Evolutionary conservation across 805 yeast genomes (phyloP).

Genomic region (Monosporozyma unispora): DNA sequence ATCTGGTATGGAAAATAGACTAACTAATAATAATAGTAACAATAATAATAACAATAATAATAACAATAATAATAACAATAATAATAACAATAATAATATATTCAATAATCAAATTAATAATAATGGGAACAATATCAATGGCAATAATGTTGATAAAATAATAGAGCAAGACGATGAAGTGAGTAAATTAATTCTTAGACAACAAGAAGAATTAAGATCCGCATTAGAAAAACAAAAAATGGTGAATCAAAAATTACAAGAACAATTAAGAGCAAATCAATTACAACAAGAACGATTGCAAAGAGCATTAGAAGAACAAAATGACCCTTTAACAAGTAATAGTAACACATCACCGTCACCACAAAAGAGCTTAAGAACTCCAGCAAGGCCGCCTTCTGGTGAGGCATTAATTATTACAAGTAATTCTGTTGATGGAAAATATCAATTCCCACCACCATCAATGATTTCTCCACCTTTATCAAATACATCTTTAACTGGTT

Average conservation of each 20-base stretch:
- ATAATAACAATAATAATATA: neutral
- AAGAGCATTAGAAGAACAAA: constrained; percentile 19
- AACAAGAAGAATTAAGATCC: constrained; percentile 24
- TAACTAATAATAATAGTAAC: neutral
- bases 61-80: neutral
- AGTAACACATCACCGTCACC: neutral
- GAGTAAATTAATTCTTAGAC: constrained; percentile 15
- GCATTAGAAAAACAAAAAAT: constrained; percentile 27
- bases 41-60: neutral
- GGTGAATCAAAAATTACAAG: constrained; percentile 23
- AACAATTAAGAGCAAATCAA: constrained; percentile 22
- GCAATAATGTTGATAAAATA: neutral
- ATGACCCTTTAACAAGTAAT: neutral
- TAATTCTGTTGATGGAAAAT: constrained; percentile 26
- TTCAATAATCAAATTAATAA: neutral
- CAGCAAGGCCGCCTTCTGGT: constrained; percentile 7
- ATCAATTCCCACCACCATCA: constrained; percentile 29
- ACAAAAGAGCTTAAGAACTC: constrained; percentile 6
- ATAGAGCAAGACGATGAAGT: neutral
- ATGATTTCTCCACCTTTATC: constrained; percentile 16
- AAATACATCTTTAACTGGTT: constrained; percentile 23
- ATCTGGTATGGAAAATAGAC: constrained; percentile 3
- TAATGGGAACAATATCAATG: neutral
- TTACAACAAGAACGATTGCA: constrained; percentile 24
- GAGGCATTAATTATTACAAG: constrained; percentile 21